These are phyloP conservation scores for Saturnispora serradocipensis DNA, from an alignment of 805 yeast species.

Conservation along the genomic window DNA sequence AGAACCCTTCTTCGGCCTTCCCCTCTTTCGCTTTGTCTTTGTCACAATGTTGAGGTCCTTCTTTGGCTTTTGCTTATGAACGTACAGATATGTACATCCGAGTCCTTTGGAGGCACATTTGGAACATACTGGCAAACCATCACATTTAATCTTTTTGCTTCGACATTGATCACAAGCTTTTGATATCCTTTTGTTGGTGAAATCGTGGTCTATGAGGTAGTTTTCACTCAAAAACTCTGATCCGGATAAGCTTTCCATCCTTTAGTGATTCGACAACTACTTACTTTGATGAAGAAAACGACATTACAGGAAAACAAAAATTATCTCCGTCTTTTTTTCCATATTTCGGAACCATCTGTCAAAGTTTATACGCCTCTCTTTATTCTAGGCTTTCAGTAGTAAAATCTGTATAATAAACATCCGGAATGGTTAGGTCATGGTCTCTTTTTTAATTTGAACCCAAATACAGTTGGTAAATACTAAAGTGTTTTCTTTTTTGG, in stretches of 20 bases:
- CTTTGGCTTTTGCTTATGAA: constrained; percentile 24
- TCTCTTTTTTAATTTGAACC: background rate
- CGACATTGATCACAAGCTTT: constrained; percentile 46
- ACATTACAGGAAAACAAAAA: background rate
- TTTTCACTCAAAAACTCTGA: background rate
- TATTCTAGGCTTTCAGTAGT: background rate
- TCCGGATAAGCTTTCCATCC: background rate
- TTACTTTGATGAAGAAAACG: background rate
- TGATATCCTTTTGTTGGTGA: constrained; percentile 22
- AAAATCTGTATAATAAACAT: background rate
- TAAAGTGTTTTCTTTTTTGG: too few relatives aligned
- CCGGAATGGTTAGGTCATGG: background rate
- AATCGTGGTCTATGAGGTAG: background rate
- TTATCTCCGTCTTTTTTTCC: background rate
- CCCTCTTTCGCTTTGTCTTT: constrained; percentile 8
- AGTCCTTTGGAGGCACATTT: constrained; percentile 30
- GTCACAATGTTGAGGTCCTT: background rate
- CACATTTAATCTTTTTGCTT: constrained; percentile 41
- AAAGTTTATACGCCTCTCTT: background rate
- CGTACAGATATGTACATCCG: constrained; percentile 29
- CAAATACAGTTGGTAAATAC: background rate
- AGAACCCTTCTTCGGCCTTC: constrained; percentile 9
- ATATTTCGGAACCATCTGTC: background rate
- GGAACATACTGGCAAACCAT: constrained; percentile 36
- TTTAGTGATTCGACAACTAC: background rate